A percentile compares a stretch with the other conserved stretches of the same genome.
Conservation (phyloP, 1,284 basidiomycete species). For the Tilletia walkeri region DNA sequence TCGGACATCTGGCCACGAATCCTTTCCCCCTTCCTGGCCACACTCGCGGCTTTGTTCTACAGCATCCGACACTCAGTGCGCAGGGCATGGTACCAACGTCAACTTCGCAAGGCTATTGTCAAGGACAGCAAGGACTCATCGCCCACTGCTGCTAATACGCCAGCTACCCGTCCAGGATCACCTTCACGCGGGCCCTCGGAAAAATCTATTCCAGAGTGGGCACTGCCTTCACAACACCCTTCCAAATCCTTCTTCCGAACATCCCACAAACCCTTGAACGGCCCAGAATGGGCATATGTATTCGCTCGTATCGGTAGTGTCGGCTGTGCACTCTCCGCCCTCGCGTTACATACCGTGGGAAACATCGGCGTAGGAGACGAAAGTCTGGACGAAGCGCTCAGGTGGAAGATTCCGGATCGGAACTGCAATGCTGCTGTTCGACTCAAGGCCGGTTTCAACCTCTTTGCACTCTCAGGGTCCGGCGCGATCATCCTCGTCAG, state of each 20-base stretch:
- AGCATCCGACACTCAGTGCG: too few relatives aligned
- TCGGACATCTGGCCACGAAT: slow-evolving; percentile 5
- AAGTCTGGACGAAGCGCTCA: not conserved
- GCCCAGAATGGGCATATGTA: slow-evolving; percentile 4
- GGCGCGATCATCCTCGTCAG: slow-evolving; percentile 3
- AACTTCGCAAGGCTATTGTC: too few relatives aligned
- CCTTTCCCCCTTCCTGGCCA: not conserved
- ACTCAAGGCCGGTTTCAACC: not conserved
- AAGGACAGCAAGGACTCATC: too few relatives aligned
- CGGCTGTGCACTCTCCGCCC: not conserved
- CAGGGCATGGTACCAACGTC: too few relatives aligned
- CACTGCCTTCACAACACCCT: not conserved
- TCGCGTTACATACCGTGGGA: not conserved
- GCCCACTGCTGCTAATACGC: too few relatives aligned
- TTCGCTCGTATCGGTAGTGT: not conserved
- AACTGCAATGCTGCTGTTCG: not conserved
- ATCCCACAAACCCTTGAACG: not conserved
- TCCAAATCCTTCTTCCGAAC: not conserved
- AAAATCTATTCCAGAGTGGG: not conserved
- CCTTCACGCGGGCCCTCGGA: too few relatives aligned
- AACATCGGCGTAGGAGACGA: not conserved
- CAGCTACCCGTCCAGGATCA: too few relatives aligned
- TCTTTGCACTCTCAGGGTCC: not conserved
- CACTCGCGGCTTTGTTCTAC: too few relatives aligned
- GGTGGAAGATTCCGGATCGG: not conserved